Evolutionary conservation across 2,329 filamentous ascomycete species (phyloP).

Genomic region (Trichoderma sp.): DNA sequence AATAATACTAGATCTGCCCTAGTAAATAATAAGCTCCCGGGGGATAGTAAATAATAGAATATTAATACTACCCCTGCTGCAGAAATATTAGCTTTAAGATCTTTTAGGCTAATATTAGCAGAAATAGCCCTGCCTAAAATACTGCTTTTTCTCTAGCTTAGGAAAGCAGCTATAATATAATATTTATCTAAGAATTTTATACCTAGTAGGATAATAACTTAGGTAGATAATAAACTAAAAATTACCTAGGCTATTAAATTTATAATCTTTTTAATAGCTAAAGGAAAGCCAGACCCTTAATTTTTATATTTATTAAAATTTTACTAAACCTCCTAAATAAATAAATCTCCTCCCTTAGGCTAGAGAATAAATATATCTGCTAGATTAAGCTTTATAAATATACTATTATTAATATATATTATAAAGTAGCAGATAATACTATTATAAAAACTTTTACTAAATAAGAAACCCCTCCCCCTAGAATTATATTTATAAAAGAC

Average conservation of each 20-base stretch:
- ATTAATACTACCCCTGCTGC: background rate
- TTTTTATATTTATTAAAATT: conserved; percentile 11
- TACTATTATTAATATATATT: background rate
- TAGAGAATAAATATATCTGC: background rate
- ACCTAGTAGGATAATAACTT: background rate
- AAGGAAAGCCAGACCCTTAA: background rate
- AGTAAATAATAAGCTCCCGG: no score
- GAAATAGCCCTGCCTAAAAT: background rate
- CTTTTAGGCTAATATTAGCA: background rate
- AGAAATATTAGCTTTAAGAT: background rate
- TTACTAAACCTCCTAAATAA: background rate
- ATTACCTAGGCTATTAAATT: background rate
- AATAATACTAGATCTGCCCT: no score
- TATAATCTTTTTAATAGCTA: background rate
- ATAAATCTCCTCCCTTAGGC: background rate
- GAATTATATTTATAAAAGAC: background rate
- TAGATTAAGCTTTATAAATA: background rate
- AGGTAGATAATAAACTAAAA: background rate
- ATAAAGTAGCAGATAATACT: background rate
- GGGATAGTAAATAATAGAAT: background rate
- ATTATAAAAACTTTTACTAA: background rate
- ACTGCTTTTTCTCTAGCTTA: background rate
- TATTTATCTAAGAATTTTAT: background rate
- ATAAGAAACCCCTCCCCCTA: background rate
- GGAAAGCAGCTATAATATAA: background rate